These are phyloP conservation scores for Thelephora ganbajun DNA, from an alignment of 768 basidiomycete species.

Conservation along the genomic window DNA sequence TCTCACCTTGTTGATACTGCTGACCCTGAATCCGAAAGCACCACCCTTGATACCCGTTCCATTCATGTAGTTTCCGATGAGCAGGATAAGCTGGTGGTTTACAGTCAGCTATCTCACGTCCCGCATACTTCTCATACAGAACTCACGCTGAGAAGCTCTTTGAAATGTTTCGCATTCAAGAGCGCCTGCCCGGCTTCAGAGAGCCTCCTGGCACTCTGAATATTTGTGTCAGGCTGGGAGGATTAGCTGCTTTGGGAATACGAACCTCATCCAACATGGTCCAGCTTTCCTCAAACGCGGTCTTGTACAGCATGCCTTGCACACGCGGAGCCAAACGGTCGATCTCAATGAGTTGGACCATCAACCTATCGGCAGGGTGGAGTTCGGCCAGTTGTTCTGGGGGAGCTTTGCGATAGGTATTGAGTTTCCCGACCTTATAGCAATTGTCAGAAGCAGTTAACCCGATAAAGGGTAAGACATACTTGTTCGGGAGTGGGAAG, in stretches of 20 bases:
- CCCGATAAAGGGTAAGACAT: constrained; percentile 6
- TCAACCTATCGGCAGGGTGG: constrained; percentile 91
- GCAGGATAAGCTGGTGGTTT: constrained; percentile 58
- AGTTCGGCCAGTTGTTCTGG: constrained; percentile 74
- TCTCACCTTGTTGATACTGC: constrained; percentile 89
- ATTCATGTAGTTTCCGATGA: constrained; percentile 98
- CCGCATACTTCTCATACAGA: background rate
- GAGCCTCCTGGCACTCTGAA: constrained; percentile 67
- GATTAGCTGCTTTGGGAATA: constrained; percentile 5
- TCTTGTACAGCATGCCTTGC: constrained; percentile 91
- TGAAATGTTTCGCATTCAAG: constrained; percentile 74
- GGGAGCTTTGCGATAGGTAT: constrained; percentile 77
- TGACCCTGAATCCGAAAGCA: constrained; percentile 92
- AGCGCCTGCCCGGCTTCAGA: constrained; percentile 70
- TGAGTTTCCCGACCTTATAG: constrained; percentile 70
- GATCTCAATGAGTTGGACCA: constrained; percentile 95
- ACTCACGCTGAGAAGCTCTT: constrained; percentile 73
- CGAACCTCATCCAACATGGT: constrained; percentile 67
- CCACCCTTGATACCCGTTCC: constrained; percentile 92
- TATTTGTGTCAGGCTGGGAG: background rate
- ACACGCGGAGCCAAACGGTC: constrained; percentile 78
- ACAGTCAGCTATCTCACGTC: background rate
- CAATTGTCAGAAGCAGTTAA: background rate
- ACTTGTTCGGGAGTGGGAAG: constrained; percentile 89
- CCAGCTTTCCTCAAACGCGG: constrained; percentile 79